Conservation (phyloP, 192 early-diverging fungal species). For the Mortierella hygrophila region DNA sequence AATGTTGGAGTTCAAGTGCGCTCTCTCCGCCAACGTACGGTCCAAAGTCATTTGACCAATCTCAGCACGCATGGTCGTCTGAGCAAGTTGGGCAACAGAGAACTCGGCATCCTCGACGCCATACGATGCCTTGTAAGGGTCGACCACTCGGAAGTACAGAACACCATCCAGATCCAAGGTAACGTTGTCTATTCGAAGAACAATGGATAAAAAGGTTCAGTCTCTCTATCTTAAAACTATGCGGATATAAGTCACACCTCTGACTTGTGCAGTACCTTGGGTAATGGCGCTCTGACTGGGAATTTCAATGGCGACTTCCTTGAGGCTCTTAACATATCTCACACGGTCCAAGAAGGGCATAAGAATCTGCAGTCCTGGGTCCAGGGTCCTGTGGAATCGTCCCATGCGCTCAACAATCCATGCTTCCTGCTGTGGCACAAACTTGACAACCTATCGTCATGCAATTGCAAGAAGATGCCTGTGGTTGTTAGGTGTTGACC, state of each 20-base stretch:
- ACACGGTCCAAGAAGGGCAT: slow-evolving; percentile 91
- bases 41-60: slow-evolving; percentile 99
- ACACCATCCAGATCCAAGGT: slow-evolving; percentile 97
- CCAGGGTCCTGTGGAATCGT: slow-evolving; percentile 82
- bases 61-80: slow-evolving; percentile 99
- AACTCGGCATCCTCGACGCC: slow-evolving; percentile 96
- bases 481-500: neutral
- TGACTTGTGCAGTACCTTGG: slow-evolving; percentile 65
- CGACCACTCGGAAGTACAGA: slow-evolving; percentile 92
- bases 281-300: slow-evolving; percentile 92
- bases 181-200: slow-evolving; percentile 84
- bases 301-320: slow-evolving; percentile 95
- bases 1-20: slow-evolving; percentile 93
- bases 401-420: slow-evolving; percentile 99
- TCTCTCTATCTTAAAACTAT: neutral
- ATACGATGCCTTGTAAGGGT: slow-evolving; percentile 95
- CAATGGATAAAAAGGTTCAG: neutral
- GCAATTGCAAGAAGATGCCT: neutral
- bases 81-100: slow-evolving; percentile 96
- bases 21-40: slow-evolving; percentile 93
- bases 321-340: slow-evolving; percentile 93
- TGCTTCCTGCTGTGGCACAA: slow-evolving; percentile 98
- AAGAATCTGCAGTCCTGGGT: slow-evolving; percentile 92
- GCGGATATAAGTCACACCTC: neutral
- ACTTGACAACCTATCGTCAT: slow-evolving; percentile 79